Base-by-base conservation (phyloP, 1,284 basidiomycete genomes). In the Leccinum subrobustum region DNA sequence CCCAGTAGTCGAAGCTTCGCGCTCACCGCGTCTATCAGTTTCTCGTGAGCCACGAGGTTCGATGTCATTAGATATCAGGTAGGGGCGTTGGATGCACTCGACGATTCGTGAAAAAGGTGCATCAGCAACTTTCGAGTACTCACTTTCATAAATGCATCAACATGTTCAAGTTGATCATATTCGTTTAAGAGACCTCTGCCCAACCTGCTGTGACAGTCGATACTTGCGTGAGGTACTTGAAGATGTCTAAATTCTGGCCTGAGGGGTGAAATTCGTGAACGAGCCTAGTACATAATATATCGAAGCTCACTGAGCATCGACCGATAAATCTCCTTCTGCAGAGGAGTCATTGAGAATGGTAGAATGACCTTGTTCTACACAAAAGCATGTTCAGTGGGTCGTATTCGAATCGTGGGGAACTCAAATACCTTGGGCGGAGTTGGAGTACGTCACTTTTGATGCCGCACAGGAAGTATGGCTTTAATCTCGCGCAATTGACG, bases 391-490 rank as follows among this genome's bases (percentile, higher is more conserved):
- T 66, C 58, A 63, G 25, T 56, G 58, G 29, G 64, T 56, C 12
- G 29, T 37, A 23, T n/a, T 50, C 25, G n/a, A 55, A 27, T 27
- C 27, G 27, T 18, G 33, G 12, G 23, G 18, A 25, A 58, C 51
- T 29, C 4, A 63, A 73, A 56, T 62, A 93, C 94, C 83, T 97
- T 96, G 0, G 93, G 92, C 20, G 96, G 96, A 98, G 82, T 65
- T 93, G 85, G 37, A 98, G 82, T 1, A 98, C 96, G 70, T 97
- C 93, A 62, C 89, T 90, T 77, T 98, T 98, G 68, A 94, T 87
- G 20, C 96, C 89, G 9, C 96, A 89, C 42, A 98, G 78, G 77
- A 98, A 97, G 72, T 97, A 98, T 0, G 95, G 95, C 64, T 92
- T 85, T 52, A 98, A 79, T 67, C 79, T 80, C 27, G 79, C 79